Evolutionary conservation across 2,329 filamentous ascomycete species (phyloP).

Genomic region (Didymella glomerata): DNA sequence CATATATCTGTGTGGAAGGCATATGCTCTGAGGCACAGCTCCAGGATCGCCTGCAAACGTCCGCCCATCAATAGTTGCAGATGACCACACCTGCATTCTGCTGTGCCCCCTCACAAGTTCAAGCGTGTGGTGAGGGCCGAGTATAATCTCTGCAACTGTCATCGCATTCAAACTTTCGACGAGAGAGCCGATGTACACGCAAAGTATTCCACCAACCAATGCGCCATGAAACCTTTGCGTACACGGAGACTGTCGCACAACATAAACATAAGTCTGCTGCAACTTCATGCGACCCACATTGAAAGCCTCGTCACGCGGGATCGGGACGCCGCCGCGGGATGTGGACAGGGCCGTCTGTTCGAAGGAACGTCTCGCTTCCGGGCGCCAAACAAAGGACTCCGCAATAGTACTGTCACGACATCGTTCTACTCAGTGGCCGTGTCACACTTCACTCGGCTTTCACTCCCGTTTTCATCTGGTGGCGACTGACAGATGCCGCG

Average conservation of each 20-base stretch:
- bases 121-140: slow-evolving; percentile 12
- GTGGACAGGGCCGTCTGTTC: slow-evolving; percentile 9
- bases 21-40: slow-evolving; percentile 13
- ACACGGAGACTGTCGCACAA: slow-evolving; percentile 8
- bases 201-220: slow-evolving; percentile 1
- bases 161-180: slow-evolving; percentile 10
- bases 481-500: neutral
- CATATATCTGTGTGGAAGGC: slow-evolving; percentile 5
- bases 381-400: neutral
- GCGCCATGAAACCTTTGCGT: slow-evolving; percentile 4
- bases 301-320: slow-evolving; percentile 16
- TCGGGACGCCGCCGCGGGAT: slow-evolving; percentile 16
- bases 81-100: slow-evolving; percentile 22
- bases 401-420: neutral
- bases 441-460: neutral
- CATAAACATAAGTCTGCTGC: slow-evolving; percentile 5
- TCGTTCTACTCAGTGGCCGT: neutral
- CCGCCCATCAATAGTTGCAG: slow-evolving; percentile 4
- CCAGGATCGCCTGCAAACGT: slow-evolving; percentile 8
- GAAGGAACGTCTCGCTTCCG: slow-evolving; percentile 11
- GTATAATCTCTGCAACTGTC: slow-evolving; percentile 13
- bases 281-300: slow-evolving; percentile 18
- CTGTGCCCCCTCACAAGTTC: slow-evolving; percentile 11
- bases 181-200: slow-evolving; percentile 6
- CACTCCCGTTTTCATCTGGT: neutral